phyloP scores from a whole-genome alignment of 106 monocot species.

The Dendrobium officinale region DNA sequence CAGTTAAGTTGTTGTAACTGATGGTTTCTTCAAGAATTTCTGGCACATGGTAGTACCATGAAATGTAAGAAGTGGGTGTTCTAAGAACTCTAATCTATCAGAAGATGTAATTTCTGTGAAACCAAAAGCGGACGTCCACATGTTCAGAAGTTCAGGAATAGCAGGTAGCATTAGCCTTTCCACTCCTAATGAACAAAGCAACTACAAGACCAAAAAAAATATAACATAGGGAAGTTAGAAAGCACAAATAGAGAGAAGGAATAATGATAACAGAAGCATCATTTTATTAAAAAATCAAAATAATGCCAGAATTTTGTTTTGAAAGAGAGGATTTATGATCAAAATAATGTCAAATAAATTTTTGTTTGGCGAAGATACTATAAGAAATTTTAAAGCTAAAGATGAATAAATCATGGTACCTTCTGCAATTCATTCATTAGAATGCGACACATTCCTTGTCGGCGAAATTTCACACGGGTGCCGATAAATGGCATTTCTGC shows the following conservation, averaged over 20 bases:
- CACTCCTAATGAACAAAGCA: constrained; percentile 48
- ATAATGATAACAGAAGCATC: not conserved
- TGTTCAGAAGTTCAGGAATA: constrained; percentile 42
- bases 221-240: not conserved
- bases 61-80: constrained; percentile 39
- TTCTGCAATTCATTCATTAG: constrained; percentile 56
- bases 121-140: constrained; percentile 53
- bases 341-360: too few relatives aligned
- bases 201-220: constrained; percentile 11
- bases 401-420: constrained; percentile 20
- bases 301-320: not conserved
- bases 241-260: not conserved
- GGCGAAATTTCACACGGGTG: constrained; percentile 37
- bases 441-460: constrained; percentile 57
- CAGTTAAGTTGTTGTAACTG: not conserved
- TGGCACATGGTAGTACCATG: constrained; percentile 47
- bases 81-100: constrained; percentile 28
- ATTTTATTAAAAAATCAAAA: not conserved
- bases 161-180: constrained; percentile 57
- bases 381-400: not conserved
- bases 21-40: constrained; percentile 22
- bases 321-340: too few relatives aligned
- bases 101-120: constrained; percentile 36
- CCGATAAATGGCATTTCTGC: constrained; percentile 67
- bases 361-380: too few relatives aligned